Evolutionary conservation across 345 rosid genomes (phyloP), one percentile per base, ranked within the genome.

Genomic region (Eucalyptus dawsonii): DNA sequence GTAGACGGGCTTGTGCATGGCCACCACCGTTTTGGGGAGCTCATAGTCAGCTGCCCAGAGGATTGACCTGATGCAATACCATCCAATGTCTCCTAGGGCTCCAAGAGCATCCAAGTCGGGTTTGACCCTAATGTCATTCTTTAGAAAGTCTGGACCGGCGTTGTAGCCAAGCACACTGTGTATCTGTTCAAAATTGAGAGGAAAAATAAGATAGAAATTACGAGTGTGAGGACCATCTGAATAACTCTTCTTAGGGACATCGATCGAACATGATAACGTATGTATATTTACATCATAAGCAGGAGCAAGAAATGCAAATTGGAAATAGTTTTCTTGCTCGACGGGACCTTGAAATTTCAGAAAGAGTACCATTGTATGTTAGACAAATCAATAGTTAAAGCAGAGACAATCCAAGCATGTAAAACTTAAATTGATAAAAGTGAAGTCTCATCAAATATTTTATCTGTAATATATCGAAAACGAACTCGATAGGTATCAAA

Each of bases 41-140:
- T 47, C 62, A 54, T 89, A 54, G 91, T 87, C 89, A 2, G 42
- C 87, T 17, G 87, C 86, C 89, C 88, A 89, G 80, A 89, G 88
- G 89, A 89, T 87, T 19, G 91, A 87, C n/a, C 87, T 42, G 80
- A 89, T 89, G 91, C 91, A 89, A 81, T 89, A 89, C 91, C 91
- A 89, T 62, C 91, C 91, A 19, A 47, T 27, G 76, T 89, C 91
- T 31, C 91, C 91, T 9, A 89, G 88, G 37, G 89, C 88, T 21
- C 90, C 90, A 13, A 86, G 90, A 49, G 88, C 87, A 34, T 89
- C 91, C 51, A 89, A 72, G 27, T 89, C 89, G 16, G 91, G 88
- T 51, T 89, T 89, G 80, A 89, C 87, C 27, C 91, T 80, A n/a
- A 89, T 88, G 27, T 89, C 81, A 47, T 89, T 89, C 54, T 42